Evolutionary conservation across 305 asterid genomes (phyloP).

Genomic region (Andrographis paniculata): DNA sequence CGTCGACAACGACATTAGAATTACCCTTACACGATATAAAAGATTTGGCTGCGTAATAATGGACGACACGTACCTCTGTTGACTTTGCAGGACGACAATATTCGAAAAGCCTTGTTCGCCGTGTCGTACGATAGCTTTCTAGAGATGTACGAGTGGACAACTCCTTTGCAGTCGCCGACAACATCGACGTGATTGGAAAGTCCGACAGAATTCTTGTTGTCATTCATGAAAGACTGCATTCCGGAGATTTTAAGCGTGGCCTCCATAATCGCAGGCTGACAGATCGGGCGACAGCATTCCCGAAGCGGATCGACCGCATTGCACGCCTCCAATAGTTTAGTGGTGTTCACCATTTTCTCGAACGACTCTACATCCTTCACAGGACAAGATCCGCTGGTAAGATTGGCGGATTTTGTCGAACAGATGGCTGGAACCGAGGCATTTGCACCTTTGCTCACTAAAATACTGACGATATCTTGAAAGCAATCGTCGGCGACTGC

Average conservation of each 20-base stretch:
- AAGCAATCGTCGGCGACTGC: conserved; percentile 93
- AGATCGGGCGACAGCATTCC: conserved; percentile 87
- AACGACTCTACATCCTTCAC: conserved; percentile 67
- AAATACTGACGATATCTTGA: conserved; percentile 83
- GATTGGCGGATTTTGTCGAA: conserved; percentile 59
- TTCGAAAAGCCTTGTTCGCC: conserved; percentile 73
- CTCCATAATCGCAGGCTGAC: conserved; percentile 88
- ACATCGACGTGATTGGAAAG: conserved; percentile 41
- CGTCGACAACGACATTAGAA: conserved; percentile 12
- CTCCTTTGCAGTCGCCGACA: conserved; percentile 86
- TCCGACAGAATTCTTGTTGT: conserved; percentile 47
- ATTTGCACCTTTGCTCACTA: conserved; percentile 93
- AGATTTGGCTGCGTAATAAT: too few relatives aligned
- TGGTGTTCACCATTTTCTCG: conserved; percentile 77
- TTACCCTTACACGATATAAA: neutral
- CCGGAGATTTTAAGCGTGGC: conserved; percentile 76
- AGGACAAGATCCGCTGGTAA: conserved; percentile 98
- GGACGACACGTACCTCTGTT: conserved; percentile 54
- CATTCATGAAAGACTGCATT: conserved; percentile 37
- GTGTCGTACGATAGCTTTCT: conserved; percentile 67
- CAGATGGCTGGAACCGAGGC: conserved; percentile 68
- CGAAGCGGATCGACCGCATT: conserved; percentile 75
- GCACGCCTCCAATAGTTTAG: conserved; percentile 84
- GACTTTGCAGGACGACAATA: conserved; percentile 89
- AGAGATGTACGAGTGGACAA: conserved; percentile 80